Conservation (phyloP, 2,329 filamentous ascomycete genomes). For the Xylogone sp. region DNA sequence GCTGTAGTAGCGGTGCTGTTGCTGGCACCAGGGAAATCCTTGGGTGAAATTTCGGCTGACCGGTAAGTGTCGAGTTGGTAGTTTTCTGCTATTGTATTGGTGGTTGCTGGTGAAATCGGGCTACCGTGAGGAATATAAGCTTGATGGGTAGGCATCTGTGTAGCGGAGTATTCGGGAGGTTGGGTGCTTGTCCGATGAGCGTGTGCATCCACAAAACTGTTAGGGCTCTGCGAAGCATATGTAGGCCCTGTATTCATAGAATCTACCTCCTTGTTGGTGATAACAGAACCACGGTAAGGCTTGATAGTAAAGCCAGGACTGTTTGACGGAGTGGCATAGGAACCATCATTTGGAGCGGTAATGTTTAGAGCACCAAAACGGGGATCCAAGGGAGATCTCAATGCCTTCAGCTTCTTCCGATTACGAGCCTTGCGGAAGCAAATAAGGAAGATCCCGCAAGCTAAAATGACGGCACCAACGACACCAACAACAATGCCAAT, state of each 20-base stretch:
- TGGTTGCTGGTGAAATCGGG: constrained; percentile 2
- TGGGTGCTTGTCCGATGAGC: not conserved
- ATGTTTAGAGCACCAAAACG: constrained; percentile 23
- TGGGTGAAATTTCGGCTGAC: not conserved
- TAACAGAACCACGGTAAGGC: not conserved
- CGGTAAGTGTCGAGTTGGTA: not conserved
- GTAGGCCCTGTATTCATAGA: not conserved
- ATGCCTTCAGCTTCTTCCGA: constrained; percentile 4
- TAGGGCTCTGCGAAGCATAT: not conserved
- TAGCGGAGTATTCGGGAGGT: constrained; percentile 3
- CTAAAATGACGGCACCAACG: constrained; percentile 8
- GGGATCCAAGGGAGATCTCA: constrained; percentile 18
- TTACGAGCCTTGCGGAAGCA: constrained; percentile 12
- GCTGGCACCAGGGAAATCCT: not conserved
- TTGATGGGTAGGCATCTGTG: constrained; percentile 14
- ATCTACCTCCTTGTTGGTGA: not conserved
- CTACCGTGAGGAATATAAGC: constrained; percentile 16
- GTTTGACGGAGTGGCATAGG: constrained; percentile 10
- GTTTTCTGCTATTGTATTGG: not conserved
- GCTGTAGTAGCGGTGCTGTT: not conserved
- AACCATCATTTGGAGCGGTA: constrained; percentile 17
- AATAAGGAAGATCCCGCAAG: constrained; percentile 11
- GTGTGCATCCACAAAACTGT: not conserved
- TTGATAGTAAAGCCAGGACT: not conserved
- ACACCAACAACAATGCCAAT: constrained; percentile 22